Evolutionary conservation across 192 early-diverging fungal genomes (phyloP).

Genomic region (Gryganskiella cystojenkinii): DNA sequence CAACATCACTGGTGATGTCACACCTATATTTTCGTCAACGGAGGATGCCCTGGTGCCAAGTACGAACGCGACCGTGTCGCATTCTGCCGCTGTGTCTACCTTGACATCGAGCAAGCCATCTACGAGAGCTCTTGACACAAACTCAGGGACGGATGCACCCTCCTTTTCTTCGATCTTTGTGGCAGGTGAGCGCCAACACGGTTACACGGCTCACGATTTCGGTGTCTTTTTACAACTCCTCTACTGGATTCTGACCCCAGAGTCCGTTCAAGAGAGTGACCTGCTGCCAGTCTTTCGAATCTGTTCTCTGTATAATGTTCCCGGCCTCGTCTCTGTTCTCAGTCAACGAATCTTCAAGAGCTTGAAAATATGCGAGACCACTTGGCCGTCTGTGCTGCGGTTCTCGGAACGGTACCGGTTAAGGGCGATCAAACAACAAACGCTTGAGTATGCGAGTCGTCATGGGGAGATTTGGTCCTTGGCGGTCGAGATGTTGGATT

Average conservation of each 20-base stretch:
- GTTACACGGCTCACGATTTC: conserved; percentile 8
- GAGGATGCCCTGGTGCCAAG: no score
- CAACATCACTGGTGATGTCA: no score
- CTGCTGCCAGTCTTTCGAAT: conserved; percentile 15
- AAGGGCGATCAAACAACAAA: background rate
- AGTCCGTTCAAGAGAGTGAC: background rate
- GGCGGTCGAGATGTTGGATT: conserved; percentile 6
- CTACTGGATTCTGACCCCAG: background rate
- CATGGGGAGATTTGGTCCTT: conserved; percentile 1
- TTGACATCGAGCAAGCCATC: no score
- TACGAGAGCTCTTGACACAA: no score
- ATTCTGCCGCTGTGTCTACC: no score
- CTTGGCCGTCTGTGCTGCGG: background rate
- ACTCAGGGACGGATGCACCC: no score
- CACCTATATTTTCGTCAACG: no score
- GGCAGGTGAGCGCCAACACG: background rate
- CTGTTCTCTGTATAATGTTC: conserved; percentile 1
- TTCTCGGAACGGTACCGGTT: conserved; percentile 13
- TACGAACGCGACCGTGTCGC: no score
- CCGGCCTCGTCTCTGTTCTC: background rate
- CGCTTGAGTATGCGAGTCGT: background rate
- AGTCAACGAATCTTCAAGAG: background rate
- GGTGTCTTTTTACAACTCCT: conserved; percentile 13
- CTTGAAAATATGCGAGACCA: background rate
- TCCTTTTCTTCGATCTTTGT: background rate